Evolutionary conservation across 2,329 filamentous ascomycete species (phyloP), one percentile per base, ranked within the genome.

Genomic region (Plenodomus tracheiphilus): DNA sequence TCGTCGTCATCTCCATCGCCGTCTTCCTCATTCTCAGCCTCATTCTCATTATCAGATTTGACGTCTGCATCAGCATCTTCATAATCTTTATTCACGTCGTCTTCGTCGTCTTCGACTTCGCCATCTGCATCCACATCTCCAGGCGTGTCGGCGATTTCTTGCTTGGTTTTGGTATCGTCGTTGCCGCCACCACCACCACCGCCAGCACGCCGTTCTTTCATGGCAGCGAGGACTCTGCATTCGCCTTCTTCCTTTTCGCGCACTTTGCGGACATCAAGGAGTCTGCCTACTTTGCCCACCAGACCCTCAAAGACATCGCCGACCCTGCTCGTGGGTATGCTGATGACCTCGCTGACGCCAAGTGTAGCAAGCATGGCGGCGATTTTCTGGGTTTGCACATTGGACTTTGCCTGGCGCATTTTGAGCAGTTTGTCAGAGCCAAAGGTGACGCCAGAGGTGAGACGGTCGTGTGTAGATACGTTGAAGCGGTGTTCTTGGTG

Each of bases 401-500:
- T 84, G 15, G 83, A 87, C 75, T 92, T 92, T 56, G 87, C 87
- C 32, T 85, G 85, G 47, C 91, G 87, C 19, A 90, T 82, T 71
- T 91, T 91, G 59, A 87, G 86, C 49, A 93, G 83, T 69, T 85
- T 87, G 62, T 93, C 89, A 21, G 91, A 91, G 11, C 93, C 89
- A 80, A 97, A 97, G 13, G 89, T 87, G 30, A 96, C 89, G 6
- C 94, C 93, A 8, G 87, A 88, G 1, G 87, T 85, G 34, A 97
- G 81, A 21, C 93, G 88, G 47, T 97, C 93, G 68, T 93, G 88
- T 57, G 89, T 85, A 7, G 87, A 84, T 9, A 99, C 88, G 54
- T 93, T 94, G 66, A 93, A 97, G 28, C 87, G 81, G 55, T 82
- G 74, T 74, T 92, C 87, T 73, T 95, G 88, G 58, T 88, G 84